Percentiles rank a stretch among this genome's conserved stretches.
Evolutionary conservation across 2,329 filamentous ascomycete species (phyloP).

Genomic region (Aspergillus latus): DNA sequence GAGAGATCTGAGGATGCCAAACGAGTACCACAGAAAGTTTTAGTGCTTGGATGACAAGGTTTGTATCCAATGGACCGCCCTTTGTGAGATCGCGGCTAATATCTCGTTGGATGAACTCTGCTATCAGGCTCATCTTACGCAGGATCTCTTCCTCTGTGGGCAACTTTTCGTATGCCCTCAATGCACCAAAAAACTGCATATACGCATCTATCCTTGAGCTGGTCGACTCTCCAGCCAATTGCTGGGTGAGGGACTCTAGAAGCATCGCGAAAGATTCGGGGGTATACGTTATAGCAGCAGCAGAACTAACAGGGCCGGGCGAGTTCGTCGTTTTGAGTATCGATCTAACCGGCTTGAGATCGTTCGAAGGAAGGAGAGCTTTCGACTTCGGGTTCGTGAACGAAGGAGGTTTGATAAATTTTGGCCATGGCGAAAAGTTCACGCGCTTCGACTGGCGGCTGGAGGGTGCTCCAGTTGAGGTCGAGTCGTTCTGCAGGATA

Average conservation of each 20-base stretch:
- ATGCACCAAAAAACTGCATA: constrained; percentile 69
- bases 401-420: constrained; percentile 52
- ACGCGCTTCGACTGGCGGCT: constrained; percentile 57
- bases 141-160: constrained; percentile 72
- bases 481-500: constrained; percentile 39
- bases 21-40: constrained; percentile 76
- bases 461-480: constrained; percentile 31
- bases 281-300: constrained; percentile 47
- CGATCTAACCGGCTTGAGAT: constrained; percentile 62
- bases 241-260: constrained; percentile 79
- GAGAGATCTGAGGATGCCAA: constrained; percentile 68
- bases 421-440: constrained; percentile 60
- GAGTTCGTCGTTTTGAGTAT: constrained; percentile 73
- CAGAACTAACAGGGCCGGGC: constrained; percentile 43
- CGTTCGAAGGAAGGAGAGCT: constrained; percentile 49
- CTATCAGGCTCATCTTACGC: constrained; percentile 73
- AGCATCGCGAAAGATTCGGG: constrained; percentile 69
- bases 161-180: constrained; percentile 79
- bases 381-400: constrained; percentile 37
- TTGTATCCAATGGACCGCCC: constrained; percentile 60
- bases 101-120: constrained; percentile 82
- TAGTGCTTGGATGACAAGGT: constrained; percentile 73
- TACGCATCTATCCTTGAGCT: constrained; percentile 82
- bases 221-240: constrained; percentile 72
- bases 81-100: constrained; percentile 61